Base-by-base conservation (phyloP, 371 early-diverging fungal species). In the Apophysomyces variabilis region DNA sequence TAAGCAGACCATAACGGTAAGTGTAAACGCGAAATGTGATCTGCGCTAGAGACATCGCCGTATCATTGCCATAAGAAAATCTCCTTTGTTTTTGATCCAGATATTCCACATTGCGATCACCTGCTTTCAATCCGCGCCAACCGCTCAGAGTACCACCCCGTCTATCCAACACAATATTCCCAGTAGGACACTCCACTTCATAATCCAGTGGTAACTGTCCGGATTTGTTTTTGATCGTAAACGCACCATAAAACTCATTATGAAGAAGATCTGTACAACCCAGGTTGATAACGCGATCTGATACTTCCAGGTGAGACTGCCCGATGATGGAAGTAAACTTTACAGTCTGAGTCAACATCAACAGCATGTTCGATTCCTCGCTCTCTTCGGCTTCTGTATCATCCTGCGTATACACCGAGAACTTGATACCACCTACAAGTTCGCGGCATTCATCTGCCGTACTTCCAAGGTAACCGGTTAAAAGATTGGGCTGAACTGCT, bases 271-370 rank as follows among this genome's bases (percentile, higher is more conserved):
- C 80, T 7, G 89, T 87, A 59, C 84, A 85, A 0, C 89, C 88
- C 18, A 89, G 67, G 45, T 86, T 83, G 64, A 89, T 80, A 0
- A 85, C 62, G 5, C 69, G 78, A 39, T 87, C 79, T 6, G 92
- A 92, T 0, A 93, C 83, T n/a, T 84, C 73, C 12, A 94, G 71
- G 62, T 89, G 78, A 1, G 95, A 94, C 45, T 89, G 90, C 0
- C 95, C 95, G 67, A 94, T 93, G 38, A 91, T 76, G 0, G 95
- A 89, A 4, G 83, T 87, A 64, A 94, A 95, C 66, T 89, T 91
- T 45, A 94, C 86, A 0, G 90, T 91, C 66, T 94, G 94, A 4
- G 90, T 88, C 11, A 79, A 66, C 64, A 88, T 77, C 26, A 79
- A 69, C 12, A 83, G 54, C 62, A 85, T 60, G 45, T n/a, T 45